These are phyloP conservation scores for Clitopilus hobsonii DNA, from an alignment of 768 basidiomycete species.

Conservation along the genomic window DNA sequence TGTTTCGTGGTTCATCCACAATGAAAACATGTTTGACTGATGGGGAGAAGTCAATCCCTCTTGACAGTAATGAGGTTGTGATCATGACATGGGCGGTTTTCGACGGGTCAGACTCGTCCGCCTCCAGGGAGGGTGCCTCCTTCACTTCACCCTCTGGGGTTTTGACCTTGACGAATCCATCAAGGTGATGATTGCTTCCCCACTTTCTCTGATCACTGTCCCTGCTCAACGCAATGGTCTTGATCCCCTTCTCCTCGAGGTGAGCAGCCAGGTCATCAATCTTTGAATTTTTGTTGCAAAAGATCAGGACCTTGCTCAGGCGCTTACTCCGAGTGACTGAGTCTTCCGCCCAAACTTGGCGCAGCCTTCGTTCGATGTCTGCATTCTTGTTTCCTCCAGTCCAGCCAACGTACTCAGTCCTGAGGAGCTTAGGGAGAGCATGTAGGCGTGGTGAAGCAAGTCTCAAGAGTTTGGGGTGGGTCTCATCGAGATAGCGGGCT, in stretches of 20 bases:
- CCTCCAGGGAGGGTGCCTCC: conserved; percentile 4
- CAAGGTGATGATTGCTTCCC: conserved; percentile 75
- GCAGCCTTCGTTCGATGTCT: conserved; percentile 73
- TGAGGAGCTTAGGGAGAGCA: conserved; percentile 64
- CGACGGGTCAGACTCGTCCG: conserved; percentile 20
- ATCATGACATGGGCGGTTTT: conserved; percentile 64
- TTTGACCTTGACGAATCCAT: conserved; percentile 56
- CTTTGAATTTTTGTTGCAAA: conserved; percentile 73
- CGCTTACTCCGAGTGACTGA: conserved; percentile 20
- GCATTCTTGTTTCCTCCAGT: conserved; percentile 77
- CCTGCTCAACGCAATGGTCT: conserved; percentile 63
- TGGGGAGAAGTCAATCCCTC: conserved; percentile 85
- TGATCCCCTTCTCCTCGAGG: conserved; percentile 56
- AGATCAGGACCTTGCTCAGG: conserved; percentile 72
- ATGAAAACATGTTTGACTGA: conserved; percentile 79
- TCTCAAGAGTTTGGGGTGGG: conserved; percentile 63
- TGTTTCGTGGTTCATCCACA: conserved; percentile 83
- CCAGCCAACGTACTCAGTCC: conserved; percentile 71
- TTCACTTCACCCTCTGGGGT: conserved; percentile 8
- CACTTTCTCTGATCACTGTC: conserved; percentile 50
- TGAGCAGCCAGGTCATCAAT: conserved; percentile 59
- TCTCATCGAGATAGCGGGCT: conserved; percentile 52
- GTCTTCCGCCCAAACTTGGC: conserved; percentile 73
- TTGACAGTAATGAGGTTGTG: conserved; percentile 86
- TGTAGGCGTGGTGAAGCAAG: conserved; percentile 81